Base-by-base conservation (phyloP, 164 flowering plant species). In the Sextonia rubra region DNA sequence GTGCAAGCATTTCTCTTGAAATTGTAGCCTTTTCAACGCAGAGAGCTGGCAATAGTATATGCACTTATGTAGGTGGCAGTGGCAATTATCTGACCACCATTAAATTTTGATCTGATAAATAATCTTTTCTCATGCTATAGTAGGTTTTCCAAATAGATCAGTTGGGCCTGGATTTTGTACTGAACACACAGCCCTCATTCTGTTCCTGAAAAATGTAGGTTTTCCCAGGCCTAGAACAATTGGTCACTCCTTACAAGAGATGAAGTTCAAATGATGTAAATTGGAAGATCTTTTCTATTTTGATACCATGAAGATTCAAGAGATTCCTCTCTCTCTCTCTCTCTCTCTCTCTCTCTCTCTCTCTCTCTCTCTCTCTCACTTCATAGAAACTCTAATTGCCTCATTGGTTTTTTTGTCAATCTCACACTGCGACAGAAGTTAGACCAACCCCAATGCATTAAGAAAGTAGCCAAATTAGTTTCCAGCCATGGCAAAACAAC, bases 401-500 rank as follows among this genome's bases (percentile, higher is more conserved):
- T 55, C 14, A 47, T 69, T 23, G 30, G 11, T 24, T 32, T 30
- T n/a, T 66, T 37, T 66, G 47, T 66, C 68, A 15, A 23, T 66
- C 30, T 30, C 5, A 30, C 48, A 12, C 32, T 2, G 6, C 14
- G 18, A 11, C 3, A 27, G 26, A 66, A 25, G 48, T 27, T 66
- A 24, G 68, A 37, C 68, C 68, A n/a, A 66, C 68, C 68, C 11
- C 20, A 47, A 66, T 30, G 30, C 30, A 17, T 66, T 66, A 11
- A 30, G 12, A 37, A 30, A 32, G n/a, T n/a, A n/a, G n/a, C n/a
- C n/a, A 2, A 1, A 14, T 66, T 47, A 12, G 23, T 66, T 30
- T 23, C 47, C 68, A 66, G 22, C 47, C 32, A 4, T 2, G 26
- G 68, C 48, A 30, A 64, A 30, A 64, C 26, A 32, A 20, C 32